Conservation (phyloP, 257 asterid species). For the Rubia yunnanensis region DNA sequence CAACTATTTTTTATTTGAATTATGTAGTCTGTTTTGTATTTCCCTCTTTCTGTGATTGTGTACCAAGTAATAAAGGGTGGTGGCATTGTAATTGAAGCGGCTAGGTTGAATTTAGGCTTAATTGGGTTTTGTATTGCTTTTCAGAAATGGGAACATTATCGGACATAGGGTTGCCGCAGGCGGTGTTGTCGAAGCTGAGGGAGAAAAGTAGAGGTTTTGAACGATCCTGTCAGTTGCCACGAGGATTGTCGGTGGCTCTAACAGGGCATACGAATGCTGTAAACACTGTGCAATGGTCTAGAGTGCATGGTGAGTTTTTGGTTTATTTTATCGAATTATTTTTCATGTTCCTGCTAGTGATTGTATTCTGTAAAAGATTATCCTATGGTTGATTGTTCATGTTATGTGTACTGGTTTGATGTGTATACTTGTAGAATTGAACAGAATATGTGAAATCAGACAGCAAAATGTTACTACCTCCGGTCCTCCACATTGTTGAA, state of each 20-base stretch:
- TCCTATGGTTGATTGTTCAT: background rate
- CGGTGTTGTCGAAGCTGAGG: constrained; percentile 41
- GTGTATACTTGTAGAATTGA: background rate
- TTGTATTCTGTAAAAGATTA: background rate
- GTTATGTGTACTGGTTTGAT: background rate
- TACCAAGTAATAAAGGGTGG: background rate
- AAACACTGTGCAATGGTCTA: constrained; percentile 81
- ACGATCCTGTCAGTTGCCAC: constrained; percentile 23
- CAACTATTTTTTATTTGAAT: too few species aligned
- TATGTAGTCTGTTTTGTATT: background rate
- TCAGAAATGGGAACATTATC: constrained; percentile 56
- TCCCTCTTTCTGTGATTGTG: too few species aligned
- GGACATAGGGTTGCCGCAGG: constrained; percentile 43
- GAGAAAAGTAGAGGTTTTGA: constrained; percentile 24
- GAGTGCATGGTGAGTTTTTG: constrained; percentile 46
- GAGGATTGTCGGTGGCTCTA: constrained; percentile 39
- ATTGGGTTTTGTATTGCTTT: background rate
- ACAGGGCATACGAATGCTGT: constrained; percentile 68
- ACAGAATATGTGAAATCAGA: background rate
- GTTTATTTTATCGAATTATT: constrained; percentile 3
- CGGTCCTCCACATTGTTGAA: background rate
- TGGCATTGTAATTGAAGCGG: background rate
- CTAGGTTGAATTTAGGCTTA: background rate
- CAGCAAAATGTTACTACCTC: background rate
- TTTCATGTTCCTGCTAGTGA: background rate